Conservation (phyloP, 305 asterid species). For the Plantago lanceolata region DNA sequence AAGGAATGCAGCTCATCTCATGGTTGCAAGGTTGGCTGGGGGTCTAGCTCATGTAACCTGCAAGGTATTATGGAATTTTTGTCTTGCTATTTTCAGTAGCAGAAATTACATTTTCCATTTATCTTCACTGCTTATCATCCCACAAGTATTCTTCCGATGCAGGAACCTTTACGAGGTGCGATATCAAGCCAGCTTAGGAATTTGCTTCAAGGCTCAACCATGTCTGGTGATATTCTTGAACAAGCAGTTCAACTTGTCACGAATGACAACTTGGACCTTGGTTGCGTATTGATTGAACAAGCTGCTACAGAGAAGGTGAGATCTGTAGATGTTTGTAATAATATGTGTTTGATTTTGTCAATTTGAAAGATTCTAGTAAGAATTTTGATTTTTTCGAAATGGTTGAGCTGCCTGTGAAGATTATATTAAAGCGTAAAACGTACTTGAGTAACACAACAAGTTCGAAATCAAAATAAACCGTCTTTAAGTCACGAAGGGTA, state of each 20-base stretch:
- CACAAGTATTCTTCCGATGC: constrained; percentile 15
- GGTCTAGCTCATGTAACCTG: constrained; percentile 98
- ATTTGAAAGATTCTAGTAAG: background rate
- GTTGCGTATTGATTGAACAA: constrained; percentile 96
- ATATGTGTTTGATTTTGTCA: background rate
- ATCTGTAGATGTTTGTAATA: background rate
- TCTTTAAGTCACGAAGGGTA: no score
- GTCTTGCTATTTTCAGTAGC: constrained; percentile 6
- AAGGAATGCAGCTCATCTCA: constrained; percentile 89
- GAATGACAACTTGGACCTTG: constrained; percentile 96
- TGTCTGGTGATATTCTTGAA: constrained; percentile 66
- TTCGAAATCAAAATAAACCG: no score
- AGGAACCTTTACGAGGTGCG: constrained; percentile 94
- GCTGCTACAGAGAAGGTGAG: constrained; percentile 96
- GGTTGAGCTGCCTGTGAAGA: background rate
- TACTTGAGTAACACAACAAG: no score
- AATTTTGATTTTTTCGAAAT: background rate
- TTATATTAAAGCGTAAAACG: no score
- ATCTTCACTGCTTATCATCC: constrained; percentile 14
- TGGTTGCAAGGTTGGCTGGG: constrained; percentile 99
- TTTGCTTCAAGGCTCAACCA: constrained; percentile 60
- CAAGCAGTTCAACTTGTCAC: constrained; percentile 82
- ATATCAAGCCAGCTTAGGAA: constrained; percentile 80
- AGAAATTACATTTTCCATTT: constrained; percentile 9
- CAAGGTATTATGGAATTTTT: constrained; percentile 56